Conservation (phyloP, 2,329 filamentous ascomycete species). For the Gliomastix tumulicola region DNA sequence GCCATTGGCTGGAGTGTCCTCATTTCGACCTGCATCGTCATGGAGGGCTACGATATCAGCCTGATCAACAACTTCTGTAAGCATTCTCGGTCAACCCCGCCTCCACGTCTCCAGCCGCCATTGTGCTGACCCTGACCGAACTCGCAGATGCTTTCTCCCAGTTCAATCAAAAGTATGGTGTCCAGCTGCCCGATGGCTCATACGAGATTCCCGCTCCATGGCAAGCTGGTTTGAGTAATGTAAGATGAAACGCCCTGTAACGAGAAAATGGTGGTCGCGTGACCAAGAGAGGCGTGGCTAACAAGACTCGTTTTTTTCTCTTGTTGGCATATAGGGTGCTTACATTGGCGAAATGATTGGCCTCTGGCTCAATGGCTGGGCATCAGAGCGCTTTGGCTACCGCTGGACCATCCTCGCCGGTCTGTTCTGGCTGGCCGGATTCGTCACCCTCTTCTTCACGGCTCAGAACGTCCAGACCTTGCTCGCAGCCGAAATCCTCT, state of each 20-base stretch:
- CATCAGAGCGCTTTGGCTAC: conserved; percentile 63
- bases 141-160: conserved; percentile 44
- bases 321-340: conserved; percentile 31
- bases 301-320: conserved; percentile 2
- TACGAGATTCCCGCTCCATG: conserved; percentile 54
- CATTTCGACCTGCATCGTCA: conserved; percentile 85
- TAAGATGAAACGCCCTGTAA: no score
- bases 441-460: conserved; percentile 60
- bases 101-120: conserved; percentile 1
- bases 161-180: conserved; percentile 52
- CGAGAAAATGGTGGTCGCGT: no score
- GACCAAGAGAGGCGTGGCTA: no score
- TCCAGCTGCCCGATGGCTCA: conserved; percentile 31
- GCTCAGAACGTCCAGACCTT: conserved; percentile 52
- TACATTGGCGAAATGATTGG: conserved; percentile 60
- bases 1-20: conserved; percentile 77
- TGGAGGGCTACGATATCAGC: conserved; percentile 85
- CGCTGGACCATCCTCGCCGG: conserved; percentile 56
- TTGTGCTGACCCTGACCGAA: no score
- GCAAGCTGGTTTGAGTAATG: conserved; percentile 55
- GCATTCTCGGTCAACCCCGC: conserved; percentile 3
- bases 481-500: conserved; percentile 55
- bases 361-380: conserved; percentile 56
- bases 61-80: conserved; percentile 75
- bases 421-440: conserved; percentile 44